Percentiles rank a stretch among this genome's conserved stretches.
Conservation (phyloP, 176 grass and related monocot genomes). For the Microstegium vimineum region DNA sequence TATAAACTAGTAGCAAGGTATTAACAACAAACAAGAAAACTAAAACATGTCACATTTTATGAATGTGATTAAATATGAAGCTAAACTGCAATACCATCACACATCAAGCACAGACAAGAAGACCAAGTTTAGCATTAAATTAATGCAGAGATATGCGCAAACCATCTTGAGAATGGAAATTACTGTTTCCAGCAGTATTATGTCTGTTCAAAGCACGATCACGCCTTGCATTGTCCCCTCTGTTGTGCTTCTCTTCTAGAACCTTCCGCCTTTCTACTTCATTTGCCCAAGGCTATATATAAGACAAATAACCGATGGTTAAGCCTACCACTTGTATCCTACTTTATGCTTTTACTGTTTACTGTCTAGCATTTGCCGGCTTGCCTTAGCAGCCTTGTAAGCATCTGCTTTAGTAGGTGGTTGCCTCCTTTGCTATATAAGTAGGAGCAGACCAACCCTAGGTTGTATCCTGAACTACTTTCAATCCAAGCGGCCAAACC, state of each 20-base stretch:
- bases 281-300: slow-evolving; percentile 49
- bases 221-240: slow-evolving; percentile 61
- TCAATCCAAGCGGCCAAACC: no score
- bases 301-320: no score
- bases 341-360: no score
- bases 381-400: no score
- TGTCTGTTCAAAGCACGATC: slow-evolving; percentile 37
- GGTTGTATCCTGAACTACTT: no score
- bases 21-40: slow-evolving; percentile 1
- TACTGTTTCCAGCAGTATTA: slow-evolving; percentile 35
- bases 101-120: neutral
- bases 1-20: neutral
- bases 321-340: no score
- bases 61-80: neutral
- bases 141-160: neutral
- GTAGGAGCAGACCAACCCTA: no score
- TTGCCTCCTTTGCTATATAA: no score
- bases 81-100: neutral
- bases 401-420: no score
- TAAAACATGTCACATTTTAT: neutral
- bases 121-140: neutral
- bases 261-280: slow-evolving; percentile 55
- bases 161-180: neutral
- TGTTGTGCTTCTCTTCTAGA: slow-evolving; percentile 60
- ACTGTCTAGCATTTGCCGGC: no score